phyloP scores from a whole-genome alignment of 768 basidiomycete species.

The Mycena chlorophos region DNA sequence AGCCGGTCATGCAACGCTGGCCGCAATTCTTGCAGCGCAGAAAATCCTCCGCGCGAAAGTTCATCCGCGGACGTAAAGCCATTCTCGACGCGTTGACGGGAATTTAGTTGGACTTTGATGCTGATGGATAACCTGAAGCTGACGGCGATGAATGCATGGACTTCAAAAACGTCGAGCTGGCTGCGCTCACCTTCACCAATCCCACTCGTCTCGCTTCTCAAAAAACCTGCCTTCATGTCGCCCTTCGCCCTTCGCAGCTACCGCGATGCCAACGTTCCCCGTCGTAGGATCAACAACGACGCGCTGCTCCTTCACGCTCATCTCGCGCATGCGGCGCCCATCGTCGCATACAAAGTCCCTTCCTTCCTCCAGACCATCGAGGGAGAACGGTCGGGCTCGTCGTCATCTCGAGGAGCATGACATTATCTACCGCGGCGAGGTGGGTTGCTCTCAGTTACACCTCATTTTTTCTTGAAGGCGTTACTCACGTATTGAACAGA shows the following conservation, averaged over 20 bases:
- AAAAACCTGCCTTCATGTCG: neutral
- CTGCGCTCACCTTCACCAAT: neutral
- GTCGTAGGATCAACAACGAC: too few species aligned
- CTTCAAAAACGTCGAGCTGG: neutral
- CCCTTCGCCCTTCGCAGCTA: neutral
- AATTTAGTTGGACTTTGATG: too few species aligned
- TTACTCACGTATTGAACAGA: too few species aligned
- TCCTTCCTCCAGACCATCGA: neutral
- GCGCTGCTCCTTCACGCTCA: neutral
- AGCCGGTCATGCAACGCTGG: too few species aligned
- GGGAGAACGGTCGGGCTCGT: neutral
- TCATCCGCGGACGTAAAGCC: too few species aligned
- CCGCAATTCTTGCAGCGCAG: too few species aligned
- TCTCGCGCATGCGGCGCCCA: neutral
- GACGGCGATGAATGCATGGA: neutral
- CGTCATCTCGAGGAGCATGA: neutral
- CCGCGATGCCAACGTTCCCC: neutral
- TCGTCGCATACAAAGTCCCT: neutral
- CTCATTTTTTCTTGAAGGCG: too few species aligned
- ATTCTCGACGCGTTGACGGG: too few species aligned
- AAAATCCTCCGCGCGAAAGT: too few species aligned
- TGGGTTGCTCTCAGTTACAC: neutral
- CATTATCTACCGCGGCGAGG: neutral
- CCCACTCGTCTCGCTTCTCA: neutral
- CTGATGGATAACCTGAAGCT: too few species aligned